These are phyloP conservation scores for Knufia fluminis DNA, from an alignment of 2,329 filamentous ascomycete species.

Conservation along the genomic window DNA sequence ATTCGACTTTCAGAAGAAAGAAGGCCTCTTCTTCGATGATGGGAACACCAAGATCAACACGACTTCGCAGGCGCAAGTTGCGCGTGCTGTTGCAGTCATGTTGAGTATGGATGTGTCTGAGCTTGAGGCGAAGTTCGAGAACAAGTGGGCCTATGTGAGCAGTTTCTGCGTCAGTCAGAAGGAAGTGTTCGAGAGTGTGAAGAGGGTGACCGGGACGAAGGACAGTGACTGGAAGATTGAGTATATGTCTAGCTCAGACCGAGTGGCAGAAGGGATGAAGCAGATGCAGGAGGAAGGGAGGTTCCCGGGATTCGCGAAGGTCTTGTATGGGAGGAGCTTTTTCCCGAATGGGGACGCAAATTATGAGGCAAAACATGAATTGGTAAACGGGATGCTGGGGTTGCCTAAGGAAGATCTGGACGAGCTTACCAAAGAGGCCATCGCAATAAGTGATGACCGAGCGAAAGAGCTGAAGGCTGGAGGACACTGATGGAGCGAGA, in stretches of 20 bases:
- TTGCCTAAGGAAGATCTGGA: conserved; percentile 24
- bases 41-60: conserved; percentile 49
- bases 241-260: conserved; percentile 38
- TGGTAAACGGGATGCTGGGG: conserved; percentile 19
- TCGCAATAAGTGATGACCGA: conserved; percentile 37
- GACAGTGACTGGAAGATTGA: conserved; percentile 53
- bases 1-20: conserved; percentile 40
- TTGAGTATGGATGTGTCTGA: conserved; percentile 36
- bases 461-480: too few relatives aligned
- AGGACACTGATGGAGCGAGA: too few relatives aligned
- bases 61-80: conserved; percentile 51
- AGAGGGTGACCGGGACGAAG: conserved; percentile 48
- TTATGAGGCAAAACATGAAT: conserved; percentile 15
- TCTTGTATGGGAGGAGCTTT: conserved; percentile 51
- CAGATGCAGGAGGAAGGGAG: conserved; percentile 36
- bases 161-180: conserved; percentile 53
- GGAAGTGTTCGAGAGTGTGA: conserved; percentile 55
- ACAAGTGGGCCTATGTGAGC: conserved; percentile 43
- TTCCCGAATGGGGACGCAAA: conserved; percentile 34
- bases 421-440: conserved; percentile 37
- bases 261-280: conserved; percentile 41
- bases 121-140: conserved; percentile 36
- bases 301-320: conserved; percentile 35
- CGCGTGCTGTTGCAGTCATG: conserved; percentile 44
- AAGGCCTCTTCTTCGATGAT: conserved; percentile 44